Evolutionary conservation across 2,329 filamentous ascomycete species (phyloP).

Genomic region (Biscogniauxia marginata): DNA sequence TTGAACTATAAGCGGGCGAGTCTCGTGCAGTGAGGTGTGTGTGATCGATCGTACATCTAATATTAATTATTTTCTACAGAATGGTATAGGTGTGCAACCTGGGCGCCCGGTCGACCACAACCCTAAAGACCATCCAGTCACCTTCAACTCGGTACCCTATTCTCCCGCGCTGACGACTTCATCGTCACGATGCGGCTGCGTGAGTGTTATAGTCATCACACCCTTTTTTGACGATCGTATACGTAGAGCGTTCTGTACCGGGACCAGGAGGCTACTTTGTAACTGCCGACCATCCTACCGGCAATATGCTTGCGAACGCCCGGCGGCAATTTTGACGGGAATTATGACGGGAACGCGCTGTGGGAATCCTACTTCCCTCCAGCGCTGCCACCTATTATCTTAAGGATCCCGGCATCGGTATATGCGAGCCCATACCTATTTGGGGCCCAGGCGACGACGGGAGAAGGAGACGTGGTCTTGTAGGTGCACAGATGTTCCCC

Average conservation of each 20-base stretch:
- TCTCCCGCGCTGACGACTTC: constrained; percentile 15
- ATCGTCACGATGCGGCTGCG: neutral
- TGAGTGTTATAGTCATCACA: neutral
- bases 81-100: neutral
- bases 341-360: neutral
- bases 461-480: constrained; percentile 63
- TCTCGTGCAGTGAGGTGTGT: neutral
- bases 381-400: constrained; percentile 63
- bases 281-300: neutral
- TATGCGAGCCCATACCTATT: constrained; percentile 73
- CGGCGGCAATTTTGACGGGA: neutral
- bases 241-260: neutral
- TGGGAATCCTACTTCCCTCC: constrained; percentile 40
- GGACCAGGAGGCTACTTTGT: neutral
- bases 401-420: constrained; percentile 65
- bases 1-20: neutral
- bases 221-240: neutral
- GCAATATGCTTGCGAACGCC: neutral
- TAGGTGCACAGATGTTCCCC: constrained; percentile 71
- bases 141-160: constrained; percentile 8
- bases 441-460: constrained; percentile 74
- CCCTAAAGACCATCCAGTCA: neutral
- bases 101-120: neutral
- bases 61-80: neutral
- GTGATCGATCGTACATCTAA: neutral